phyloP scores from a whole-genome alignment of 805 yeast species.

The Zygosaccharomyces kombuchaensis region DNA sequence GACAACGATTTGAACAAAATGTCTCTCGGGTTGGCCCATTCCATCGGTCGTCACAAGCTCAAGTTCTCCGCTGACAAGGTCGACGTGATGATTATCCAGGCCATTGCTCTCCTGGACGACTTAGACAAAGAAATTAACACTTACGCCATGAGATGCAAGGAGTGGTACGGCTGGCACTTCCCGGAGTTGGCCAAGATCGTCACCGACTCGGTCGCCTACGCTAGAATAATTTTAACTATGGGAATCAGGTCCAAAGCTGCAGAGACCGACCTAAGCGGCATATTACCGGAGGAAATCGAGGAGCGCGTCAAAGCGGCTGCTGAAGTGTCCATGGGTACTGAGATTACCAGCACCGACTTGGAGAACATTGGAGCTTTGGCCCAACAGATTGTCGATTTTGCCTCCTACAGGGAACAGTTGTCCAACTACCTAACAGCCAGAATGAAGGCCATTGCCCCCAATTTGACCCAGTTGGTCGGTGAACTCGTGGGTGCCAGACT shows the following conservation, averaged over 20 bases:
- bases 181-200: constrained; percentile 98
- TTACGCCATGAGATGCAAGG: constrained; percentile 98
- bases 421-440: constrained; percentile 86
- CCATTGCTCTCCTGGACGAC: constrained; percentile 94
- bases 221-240: constrained; percentile 89
- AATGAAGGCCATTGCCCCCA: constrained; percentile 99
- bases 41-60: constrained; percentile 96
- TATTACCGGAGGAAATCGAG: constrained; percentile 90
- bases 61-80: constrained; percentile 98
- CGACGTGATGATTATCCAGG: constrained; percentile 98
- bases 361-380: constrained; percentile 87
- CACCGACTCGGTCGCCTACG: constrained; percentile 92
- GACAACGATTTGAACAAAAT: constrained; percentile 83
- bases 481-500: constrained; percentile 98
- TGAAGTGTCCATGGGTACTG: constrained; percentile 99
- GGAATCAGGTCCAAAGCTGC: constrained; percentile 90
- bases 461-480: constrained; percentile 90
- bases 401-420: constrained; percentile 94
- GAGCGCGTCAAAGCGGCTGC: constrained; percentile 93
- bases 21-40: constrained; percentile 98
- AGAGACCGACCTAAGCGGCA: constrained; percentile 82
- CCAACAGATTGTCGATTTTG: constrained; percentile 91
- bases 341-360: constrained; percentile 87
- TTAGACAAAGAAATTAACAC: constrained; percentile 97
- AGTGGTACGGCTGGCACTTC: constrained; percentile 99